Base-by-base conservation (phyloP, 345 rosid species). In the Syzygium jambos region DNA sequence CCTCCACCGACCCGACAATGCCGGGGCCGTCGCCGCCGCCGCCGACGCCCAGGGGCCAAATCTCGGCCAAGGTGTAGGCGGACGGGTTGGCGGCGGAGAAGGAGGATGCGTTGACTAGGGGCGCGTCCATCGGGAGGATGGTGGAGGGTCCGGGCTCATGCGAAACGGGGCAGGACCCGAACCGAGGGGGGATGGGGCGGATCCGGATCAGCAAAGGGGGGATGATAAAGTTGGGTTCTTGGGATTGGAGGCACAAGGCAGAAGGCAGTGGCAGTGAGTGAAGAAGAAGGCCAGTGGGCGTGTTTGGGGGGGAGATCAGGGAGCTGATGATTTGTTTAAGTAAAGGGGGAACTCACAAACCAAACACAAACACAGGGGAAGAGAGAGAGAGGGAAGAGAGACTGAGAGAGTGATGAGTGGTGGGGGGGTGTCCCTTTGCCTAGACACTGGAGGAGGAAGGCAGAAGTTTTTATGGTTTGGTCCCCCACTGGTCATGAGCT, bases 71-170 rank as follows among this genome's bases (percentile, higher is more conserved):
- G 89, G 92, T 92, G 92, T 94, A 96, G 88, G 98, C 94, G 29
- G 96, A 93, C 25, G 96, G 98, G 91, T 96, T 95, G 5, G 98
- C 98, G 38, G 96, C 92, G 30, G 98, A 94, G 92, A 97, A 97
- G 52, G 98, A 93, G 21, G 97, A 91, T 85, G 95, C 97, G 87
- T 92, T 95, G 88, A 95, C 89, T 65, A 96, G 91, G 30, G 98
- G 98, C 90, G 95, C 95, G 92, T 97, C 98, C 99, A 97, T 97
- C 78, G 38, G 73, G 22, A 55, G 46, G 46, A 43, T 43, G 46
- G 46, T 22, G 27, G 61, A 51, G 51, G 86, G 46, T 63, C 68
- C 86, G 73, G 43, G 52, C 29, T 86, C 59, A 51, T 27, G 77
- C 77, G 61, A 68, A 23, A 6, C 2, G 86, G 55, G 61, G 59